Conservation (phyloP, 495 filamentous ascomycete genomes). For the Mytilinidion resinicola region DNA sequence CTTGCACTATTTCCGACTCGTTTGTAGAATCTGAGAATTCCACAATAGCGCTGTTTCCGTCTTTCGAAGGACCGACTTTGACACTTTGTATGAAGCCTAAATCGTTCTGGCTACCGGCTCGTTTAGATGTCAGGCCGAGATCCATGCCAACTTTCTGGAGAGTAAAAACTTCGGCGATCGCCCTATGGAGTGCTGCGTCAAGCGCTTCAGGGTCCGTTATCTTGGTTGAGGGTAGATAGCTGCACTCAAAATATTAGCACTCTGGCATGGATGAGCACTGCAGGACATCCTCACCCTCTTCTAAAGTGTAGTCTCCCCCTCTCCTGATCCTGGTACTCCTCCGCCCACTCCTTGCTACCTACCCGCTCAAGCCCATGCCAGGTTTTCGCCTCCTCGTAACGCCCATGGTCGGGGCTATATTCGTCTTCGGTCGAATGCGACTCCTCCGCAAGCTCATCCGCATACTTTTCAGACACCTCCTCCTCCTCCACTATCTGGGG, state of each 20-base stretch:
- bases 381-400: background rate
- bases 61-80: background rate
- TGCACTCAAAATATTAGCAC: background rate
- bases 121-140: slow-evolving; percentile 21
- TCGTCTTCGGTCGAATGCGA: too few relatives aligned
- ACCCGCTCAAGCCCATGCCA: background rate
- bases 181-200: slow-evolving; percentile 43
- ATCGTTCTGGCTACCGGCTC: slow-evolving; percentile 5
- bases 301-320: background rate
- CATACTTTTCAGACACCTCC: background rate
- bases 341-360: background rate
- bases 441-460: too few relatives aligned
- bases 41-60: background rate
- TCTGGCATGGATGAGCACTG: background rate
- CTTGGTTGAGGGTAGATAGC: slow-evolving; percentile 12
- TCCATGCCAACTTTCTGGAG: slow-evolving; percentile 39
- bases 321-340: background rate
- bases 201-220: slow-evolving; percentile 39
- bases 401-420: too few relatives aligned
- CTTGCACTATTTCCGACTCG: background rate
- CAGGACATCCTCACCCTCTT: background rate
- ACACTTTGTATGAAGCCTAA: slow-evolving; percentile 12
- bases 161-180: slow-evolving; percentile 55
- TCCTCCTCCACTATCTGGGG: background rate
- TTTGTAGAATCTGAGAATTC: background rate